Base-by-base conservation (phyloP, 331 rosid species). In the Spiraea crenata region DNA sequence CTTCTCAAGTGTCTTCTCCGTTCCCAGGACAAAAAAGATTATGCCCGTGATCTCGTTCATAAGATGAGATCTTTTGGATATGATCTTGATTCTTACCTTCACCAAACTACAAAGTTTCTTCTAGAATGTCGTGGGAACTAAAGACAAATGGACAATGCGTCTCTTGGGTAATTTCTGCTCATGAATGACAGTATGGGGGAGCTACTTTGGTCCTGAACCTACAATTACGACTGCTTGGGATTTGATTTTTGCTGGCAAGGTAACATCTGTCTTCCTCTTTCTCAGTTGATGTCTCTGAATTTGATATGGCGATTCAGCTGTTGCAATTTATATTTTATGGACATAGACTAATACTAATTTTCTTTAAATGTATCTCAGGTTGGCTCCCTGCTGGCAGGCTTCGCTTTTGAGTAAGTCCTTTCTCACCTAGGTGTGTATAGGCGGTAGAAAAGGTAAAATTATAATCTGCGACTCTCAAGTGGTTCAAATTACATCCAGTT, bases 11-110 rank as follows among this genome's bases (percentile, higher is more conserved):
- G 45, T 78, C 80, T 86, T 50, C 80, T 82, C 73, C 40, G 35
- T 66, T 76, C 85, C 59, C 51, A 45, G 54, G 75, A 85, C 78
- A 68, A 69, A 46, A 84, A 64, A 78, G 73, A 73, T 39, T 65
- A 55, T 65, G 91, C 83, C 66, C 54, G 76, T 69, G 84, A 76
- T 79, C 85, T 90, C 47, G 11, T 75, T 66, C 34, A 40, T 37
- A 86, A 79, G 77, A 85, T 92, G 90, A 57, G 74, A 77, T 77
- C 82, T 52, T 57, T 19, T 31, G 96, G 96, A 75, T 86, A 83
- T 73, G 55, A n/a, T 81, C 56, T 82, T 31, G 63, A 58, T 66
- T 47, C 38, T 2, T 14, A 51, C 72, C 81, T 69, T 38, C 79
- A 59, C 75, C 44, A 7, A 42, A 19, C 57, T 47, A 76, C 84